Evolutionary conservation across 2,329 filamentous ascomycete species (phyloP).

Genomic region (Exophiala aquamarina): DNA sequence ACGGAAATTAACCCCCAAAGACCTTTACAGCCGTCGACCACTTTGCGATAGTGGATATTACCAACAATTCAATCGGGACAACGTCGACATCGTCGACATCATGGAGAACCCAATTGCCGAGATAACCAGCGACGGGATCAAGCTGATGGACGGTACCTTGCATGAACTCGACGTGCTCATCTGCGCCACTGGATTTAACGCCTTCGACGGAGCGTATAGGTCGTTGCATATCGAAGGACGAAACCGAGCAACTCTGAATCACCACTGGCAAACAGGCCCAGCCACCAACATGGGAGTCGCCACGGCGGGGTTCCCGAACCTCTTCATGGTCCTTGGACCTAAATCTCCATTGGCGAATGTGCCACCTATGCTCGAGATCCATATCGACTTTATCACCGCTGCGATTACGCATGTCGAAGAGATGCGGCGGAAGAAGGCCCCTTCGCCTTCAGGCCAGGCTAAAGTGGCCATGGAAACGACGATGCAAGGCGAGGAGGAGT

Average conservation of each 20-base stretch:
- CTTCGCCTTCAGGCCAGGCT: no score
- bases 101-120: slow-evolving; percentile 34
- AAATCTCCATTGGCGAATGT: slow-evolving; percentile 59
- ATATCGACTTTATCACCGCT: slow-evolving; percentile 50
- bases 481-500: slow-evolving; percentile 44
- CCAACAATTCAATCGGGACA: slow-evolving; percentile 47
- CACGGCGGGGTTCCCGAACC: slow-evolving; percentile 45
- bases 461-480: slow-evolving; percentile 6
- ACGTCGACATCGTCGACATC: slow-evolving; percentile 34
- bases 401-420: slow-evolving; percentile 10
- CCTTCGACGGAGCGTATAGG: slow-evolving; percentile 34
- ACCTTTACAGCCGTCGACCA: slow-evolving; percentile 56
- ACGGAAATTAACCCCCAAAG: slow-evolving; percentile 54
- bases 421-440: slow-evolving; percentile 44
- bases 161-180: slow-evolving; percentile 33
- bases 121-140: slow-evolving; percentile 34
- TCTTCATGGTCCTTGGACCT: slow-evolving; percentile 54
- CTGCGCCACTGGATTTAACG: slow-evolving; percentile 41
- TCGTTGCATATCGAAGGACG: slow-evolving; percentile 39
- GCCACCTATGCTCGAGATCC: slow-evolving; percentile 53
- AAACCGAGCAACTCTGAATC: slow-evolving; percentile 36
- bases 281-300: slow-evolving; percentile 42
- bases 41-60: slow-evolving; percentile 52
- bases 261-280: slow-evolving; percentile 38
- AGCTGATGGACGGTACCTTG: slow-evolving; percentile 33